phyloP scores from a whole-genome alignment of 306 rosid genomes.

The Oemleria cerasiformis region DNA sequence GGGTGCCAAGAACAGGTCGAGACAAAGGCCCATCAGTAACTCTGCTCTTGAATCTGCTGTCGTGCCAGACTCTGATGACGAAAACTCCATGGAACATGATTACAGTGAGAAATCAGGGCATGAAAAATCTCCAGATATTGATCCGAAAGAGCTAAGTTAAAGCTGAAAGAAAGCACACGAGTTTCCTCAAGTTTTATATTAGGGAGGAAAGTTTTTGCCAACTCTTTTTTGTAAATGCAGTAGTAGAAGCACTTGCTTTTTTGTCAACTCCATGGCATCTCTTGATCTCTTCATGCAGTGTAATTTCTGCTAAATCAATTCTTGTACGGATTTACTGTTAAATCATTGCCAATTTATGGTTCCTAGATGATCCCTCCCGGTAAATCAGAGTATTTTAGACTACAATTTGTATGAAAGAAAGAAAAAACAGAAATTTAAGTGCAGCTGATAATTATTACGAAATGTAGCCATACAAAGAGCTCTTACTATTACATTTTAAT shows the following conservation, averaged over 20 bases:
- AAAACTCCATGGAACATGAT: slow-evolving; percentile 5
- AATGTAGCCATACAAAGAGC: neutral
- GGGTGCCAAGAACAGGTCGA: slow-evolving; percentile 54
- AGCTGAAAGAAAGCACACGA: slow-evolving; percentile 5
- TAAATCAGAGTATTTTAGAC: too few relatives aligned
- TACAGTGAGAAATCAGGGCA: neutral
- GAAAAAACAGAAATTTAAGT: too few relatives aligned
- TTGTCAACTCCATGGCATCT: neutral
- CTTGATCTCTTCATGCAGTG: neutral
- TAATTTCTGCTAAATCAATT: neutral
- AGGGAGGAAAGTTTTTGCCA: neutral
- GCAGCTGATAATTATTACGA: neutral
- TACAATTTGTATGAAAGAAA: too few relatives aligned
- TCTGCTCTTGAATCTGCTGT: slow-evolving; percentile 50
- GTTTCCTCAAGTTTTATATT: neutral
- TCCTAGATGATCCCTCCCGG: neutral
- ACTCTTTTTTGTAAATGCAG: neutral
- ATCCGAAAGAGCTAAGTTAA: slow-evolving; percentile 13
- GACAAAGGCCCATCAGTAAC: slow-evolving; percentile 83
- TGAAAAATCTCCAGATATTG: neutral
- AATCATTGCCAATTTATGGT: neutral
- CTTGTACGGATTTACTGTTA: neutral
- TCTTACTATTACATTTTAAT: neutral
- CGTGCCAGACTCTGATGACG: slow-evolving; percentile 54
- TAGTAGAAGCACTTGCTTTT: neutral